Conservation (phyloP, 768 basidiomycete species). For the Calvatia gigantea region DNA sequence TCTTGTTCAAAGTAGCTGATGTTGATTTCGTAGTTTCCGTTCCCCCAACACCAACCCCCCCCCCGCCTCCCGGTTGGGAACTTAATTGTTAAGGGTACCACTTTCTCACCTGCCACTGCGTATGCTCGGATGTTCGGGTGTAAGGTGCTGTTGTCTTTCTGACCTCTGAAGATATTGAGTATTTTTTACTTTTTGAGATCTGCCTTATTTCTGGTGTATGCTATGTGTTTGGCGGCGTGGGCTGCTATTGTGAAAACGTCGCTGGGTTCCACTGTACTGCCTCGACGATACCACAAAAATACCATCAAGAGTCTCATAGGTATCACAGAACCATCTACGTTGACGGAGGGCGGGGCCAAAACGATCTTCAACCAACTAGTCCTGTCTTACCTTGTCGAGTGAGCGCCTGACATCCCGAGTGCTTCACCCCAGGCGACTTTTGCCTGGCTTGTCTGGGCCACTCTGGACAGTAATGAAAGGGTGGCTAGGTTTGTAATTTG, state of each 20-base stretch:
- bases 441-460: too few relatives aligned
- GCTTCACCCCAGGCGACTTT: too few relatives aligned
- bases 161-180: constrained; percentile 1
- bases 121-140: constrained; percentile 84
- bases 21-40: constrained; percentile 50
- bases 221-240: constrained; percentile 69
- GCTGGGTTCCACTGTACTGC: constrained; percentile 37
- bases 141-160: constrained; percentile 31
- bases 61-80: constrained; percentile 85
- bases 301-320: constrained; percentile 14
- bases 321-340: constrained; percentile 5
- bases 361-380: constrained; percentile 70
- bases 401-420: too few relatives aligned
- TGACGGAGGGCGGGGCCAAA: constrained; percentile 47
- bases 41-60: constrained; percentile 59
- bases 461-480: too few relatives aligned
- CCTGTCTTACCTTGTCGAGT: constrained; percentile 71
- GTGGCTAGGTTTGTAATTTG: too few relatives aligned
- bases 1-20: constrained; percentile 6
- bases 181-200: constrained; percentile 24
- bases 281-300: constrained; percentile 20
- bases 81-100: constrained; percentile 87
- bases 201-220: constrained; percentile 34
- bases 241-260: constrained; percentile 56
- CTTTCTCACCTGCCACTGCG: constrained; percentile 60